Base-by-base conservation (phyloP, 2,329 filamentous ascomycete genomes). In the Pseudonectria buxi region DNA sequence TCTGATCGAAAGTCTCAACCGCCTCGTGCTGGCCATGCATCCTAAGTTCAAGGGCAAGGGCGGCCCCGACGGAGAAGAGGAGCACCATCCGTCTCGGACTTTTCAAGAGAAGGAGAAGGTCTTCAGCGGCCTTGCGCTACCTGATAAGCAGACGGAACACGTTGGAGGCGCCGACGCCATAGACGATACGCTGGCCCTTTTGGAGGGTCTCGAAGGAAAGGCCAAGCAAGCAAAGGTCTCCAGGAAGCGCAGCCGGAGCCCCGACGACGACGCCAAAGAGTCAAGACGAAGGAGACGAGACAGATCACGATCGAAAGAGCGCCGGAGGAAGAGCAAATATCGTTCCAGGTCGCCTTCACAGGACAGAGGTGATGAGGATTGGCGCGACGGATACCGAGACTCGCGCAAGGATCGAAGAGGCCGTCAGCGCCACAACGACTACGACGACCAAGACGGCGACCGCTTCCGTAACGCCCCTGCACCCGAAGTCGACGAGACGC, bases 101-200 rank as follows among this genome's bases (percentile, higher is more conserved):
- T 49, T 78, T 3, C 78, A 84, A 45, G 81, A 83, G 57, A 94
- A 92, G 62, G 80, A 83, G 37, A 80, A 84, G 36, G 77, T 94
- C n/a, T 98, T 98, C 62, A 88, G 82, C 51, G 94, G 89, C 1
- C 72, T 98, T 33, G 76, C 88, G 7, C 74, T 98, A 30, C 87
- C 90, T 2, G 90, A 98, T 61, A 82, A 81, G 55, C 73, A 80
- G 24, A 55, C 56, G 1, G 48, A 48, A 5, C 45, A 59, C 16
- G 56, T 62, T 18, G 50, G 50, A 7, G 56, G 59, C 30, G 66
- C 65, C 2, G 83, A 86, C 55, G 84, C 78, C 14, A 83, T 95
- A 54, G 92, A 96, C 54, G 89, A 98, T 60, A 95, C 92, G 0
- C 78, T 98, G 50, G 89, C 89, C 1, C 73, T 94, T 52, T 62